These are phyloP conservation scores for Suillus variegatus DNA, from an alignment of 768 basidiomycete species.

Conservation along the genomic window DNA sequence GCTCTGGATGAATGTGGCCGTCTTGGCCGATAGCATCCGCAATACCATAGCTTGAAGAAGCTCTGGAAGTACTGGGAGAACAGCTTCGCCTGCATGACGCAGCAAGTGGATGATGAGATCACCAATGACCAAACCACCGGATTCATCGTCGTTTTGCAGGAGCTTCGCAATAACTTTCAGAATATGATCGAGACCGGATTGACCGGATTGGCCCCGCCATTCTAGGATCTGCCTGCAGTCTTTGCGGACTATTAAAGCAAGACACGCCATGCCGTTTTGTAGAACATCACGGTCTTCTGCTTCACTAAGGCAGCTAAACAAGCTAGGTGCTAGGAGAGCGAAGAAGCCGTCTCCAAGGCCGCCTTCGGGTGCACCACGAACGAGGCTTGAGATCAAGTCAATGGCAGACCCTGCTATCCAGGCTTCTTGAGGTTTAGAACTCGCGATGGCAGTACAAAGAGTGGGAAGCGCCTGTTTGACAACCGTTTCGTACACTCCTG, in stretches of 20 bases:
- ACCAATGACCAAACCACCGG: conserved; percentile 90
- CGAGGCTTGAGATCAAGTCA: conserved; percentile 74
- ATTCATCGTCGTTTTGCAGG: conserved; percentile 81
- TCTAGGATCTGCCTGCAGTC: conserved; percentile 78
- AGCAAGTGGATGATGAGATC: conserved; percentile 94
- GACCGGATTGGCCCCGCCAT: conserved; percentile 70
- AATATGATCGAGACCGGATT: conserved; percentile 74
- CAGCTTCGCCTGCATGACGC: conserved; percentile 75
- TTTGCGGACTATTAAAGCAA: conserved; percentile 86
- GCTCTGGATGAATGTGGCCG: conserved; percentile 91
- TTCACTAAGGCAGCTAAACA: conserved; percentile 67
- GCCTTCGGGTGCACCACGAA: conserved; percentile 60
- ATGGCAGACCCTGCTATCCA: conserved; percentile 82
- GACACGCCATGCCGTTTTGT: conserved; percentile 82
- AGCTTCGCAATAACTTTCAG: conserved; percentile 77
- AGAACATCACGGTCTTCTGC: conserved; percentile 88
- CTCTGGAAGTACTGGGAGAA: conserved; percentile 85
- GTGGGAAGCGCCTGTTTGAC: conserved; percentile 73
- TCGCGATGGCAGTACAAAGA: conserved; percentile 64
- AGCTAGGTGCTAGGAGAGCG: conserved; percentile 64
- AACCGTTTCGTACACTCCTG: conserved; percentile 69
- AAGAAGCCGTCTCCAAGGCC: conserved; percentile 85
- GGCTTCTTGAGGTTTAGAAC: conserved; percentile 60
- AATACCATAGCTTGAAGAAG: conserved; percentile 81
- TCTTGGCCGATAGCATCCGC: conserved; percentile 82